Percentiles rank a stretch among this genome's conserved stretches.
phyloP scores from a whole-genome alignment of 257 asterid species.

The Nyctanthes arbortristis region DNA sequence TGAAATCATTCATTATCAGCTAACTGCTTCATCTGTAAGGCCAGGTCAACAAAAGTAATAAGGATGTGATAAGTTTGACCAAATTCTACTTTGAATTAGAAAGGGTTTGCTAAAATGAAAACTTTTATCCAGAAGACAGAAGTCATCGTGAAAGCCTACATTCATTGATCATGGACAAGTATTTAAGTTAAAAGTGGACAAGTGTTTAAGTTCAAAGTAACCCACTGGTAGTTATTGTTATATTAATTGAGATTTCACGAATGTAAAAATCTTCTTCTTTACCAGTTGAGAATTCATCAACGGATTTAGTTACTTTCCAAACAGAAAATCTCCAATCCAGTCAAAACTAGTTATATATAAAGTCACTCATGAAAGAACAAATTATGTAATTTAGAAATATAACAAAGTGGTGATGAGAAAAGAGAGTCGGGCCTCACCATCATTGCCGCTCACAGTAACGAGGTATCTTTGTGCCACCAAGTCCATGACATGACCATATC shows the following conservation, averaged over 20 bases:
- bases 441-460: slow-evolving; percentile 90
- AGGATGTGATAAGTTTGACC: too few relatives aligned
- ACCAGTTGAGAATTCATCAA: background rate
- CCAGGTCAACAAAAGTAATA: too few relatives aligned
- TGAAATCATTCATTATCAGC: too few relatives aligned
- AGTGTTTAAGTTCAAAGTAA: slow-evolving; percentile 1
- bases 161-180: background rate
- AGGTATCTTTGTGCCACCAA: slow-evolving; percentile 97
- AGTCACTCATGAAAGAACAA: slow-evolving; percentile 4
- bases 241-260: background rate
- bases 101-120: background rate
- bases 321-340: background rate
- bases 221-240: background rate
- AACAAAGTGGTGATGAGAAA: background rate
- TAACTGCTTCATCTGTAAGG: too few relatives aligned
- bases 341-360: background rate
- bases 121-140: background rate
- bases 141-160: background rate
- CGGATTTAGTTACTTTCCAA: background rate
- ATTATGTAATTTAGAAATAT: slow-evolving; percentile 5
- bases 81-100: too few relatives aligned
- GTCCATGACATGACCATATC: slow-evolving; percentile 99
- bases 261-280: background rate
- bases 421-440: slow-evolving; percentile 58
- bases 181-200: background rate